Evolutionary conservation across 768 basidiomycete genomes (phyloP).

Genomic region (Auricularia sp.): DNA sequence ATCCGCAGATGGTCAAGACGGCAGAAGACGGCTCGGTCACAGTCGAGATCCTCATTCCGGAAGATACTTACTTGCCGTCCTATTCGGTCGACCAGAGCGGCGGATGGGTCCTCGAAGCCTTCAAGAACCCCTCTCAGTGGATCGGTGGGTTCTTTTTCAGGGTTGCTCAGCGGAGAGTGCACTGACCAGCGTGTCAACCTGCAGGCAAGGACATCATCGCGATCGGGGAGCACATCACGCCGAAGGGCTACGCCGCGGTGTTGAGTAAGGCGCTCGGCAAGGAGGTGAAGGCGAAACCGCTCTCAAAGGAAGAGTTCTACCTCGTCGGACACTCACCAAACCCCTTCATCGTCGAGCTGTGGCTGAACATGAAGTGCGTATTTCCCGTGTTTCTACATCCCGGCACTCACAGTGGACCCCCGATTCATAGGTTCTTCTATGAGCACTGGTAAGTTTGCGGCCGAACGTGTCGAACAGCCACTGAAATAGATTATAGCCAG

Average conservation of each 20-base stretch:
- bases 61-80: not conserved
- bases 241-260: not conserved
- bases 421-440: not conserved
- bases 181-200: not conserved
- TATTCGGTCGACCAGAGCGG: constrained; percentile 4
- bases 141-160: constrained; percentile 1
- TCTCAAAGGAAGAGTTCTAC: not conserved
- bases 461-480: not conserved
- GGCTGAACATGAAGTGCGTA: not conserved
- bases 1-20: not conserved
- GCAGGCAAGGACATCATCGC: not conserved
- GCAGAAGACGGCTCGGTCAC: not conserved
- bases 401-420: not conserved
- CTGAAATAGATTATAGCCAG: not conserved
- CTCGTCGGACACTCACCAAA: not conserved
- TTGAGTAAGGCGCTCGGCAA: not conserved
- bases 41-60: not conserved
- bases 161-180: too few relatives aligned
- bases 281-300: not conserved
- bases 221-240: not conserved
- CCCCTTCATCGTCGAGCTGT: not conserved
- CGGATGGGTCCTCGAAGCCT: not conserved
- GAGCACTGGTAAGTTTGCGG: not conserved
- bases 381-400: not conserved
- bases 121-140: constrained; percentile 5